A percentile compares a stretch with the other conserved stretches of the same genome.
These are phyloP conservation scores for Solanum pinnatisectum DNA, from an alignment of 257 asterid genomes.

Conservation along the genomic window DNA sequence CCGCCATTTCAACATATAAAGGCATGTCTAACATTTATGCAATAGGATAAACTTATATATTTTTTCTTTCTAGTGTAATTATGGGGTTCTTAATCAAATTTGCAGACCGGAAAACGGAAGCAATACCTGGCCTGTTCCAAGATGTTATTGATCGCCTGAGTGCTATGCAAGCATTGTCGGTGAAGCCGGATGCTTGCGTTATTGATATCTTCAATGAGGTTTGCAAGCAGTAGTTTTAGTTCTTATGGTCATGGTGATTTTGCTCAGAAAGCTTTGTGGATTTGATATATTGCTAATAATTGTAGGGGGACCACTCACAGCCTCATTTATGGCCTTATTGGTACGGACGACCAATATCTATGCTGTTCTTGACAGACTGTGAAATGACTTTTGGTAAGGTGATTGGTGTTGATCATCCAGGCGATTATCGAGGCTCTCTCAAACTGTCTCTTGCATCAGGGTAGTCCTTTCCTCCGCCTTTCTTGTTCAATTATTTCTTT, in stretches of 20 bases:
- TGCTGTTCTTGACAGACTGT: conserved; percentile 67
- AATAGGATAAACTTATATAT: neutral
- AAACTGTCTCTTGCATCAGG: conserved; percentile 66
- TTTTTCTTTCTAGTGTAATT: conserved; percentile 1
- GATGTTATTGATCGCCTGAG: conserved; percentile 51
- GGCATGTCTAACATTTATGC: conserved; percentile 29
- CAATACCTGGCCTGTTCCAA: conserved; percentile 59
- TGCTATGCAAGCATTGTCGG: conserved; percentile 35
- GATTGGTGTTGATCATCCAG: conserved; percentile 47
- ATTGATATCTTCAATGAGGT: conserved; percentile 86
- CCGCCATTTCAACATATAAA: conserved; percentile 44
- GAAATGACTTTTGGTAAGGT: conserved; percentile 71
- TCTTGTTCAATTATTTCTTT: neutral
- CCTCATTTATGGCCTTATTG: conserved; percentile 75
- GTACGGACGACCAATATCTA: conserved; percentile 72
- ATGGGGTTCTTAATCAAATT: conserved; percentile 8
- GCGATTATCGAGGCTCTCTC: conserved; percentile 66
- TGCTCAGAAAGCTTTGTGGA: neutral
- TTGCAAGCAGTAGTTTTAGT: conserved; percentile 12
- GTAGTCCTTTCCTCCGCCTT: conserved; percentile 20
- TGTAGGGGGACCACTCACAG: conserved; percentile 81
- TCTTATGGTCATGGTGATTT: conserved; percentile 2
- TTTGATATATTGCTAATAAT: conserved; percentile 20
- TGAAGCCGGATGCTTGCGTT: conserved; percentile 72
- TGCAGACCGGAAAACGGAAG: conserved; percentile 70